phyloP scores from a whole-genome alignment of 176 grass and related monocot genomes.

The Elymus sibiricus region DNA sequence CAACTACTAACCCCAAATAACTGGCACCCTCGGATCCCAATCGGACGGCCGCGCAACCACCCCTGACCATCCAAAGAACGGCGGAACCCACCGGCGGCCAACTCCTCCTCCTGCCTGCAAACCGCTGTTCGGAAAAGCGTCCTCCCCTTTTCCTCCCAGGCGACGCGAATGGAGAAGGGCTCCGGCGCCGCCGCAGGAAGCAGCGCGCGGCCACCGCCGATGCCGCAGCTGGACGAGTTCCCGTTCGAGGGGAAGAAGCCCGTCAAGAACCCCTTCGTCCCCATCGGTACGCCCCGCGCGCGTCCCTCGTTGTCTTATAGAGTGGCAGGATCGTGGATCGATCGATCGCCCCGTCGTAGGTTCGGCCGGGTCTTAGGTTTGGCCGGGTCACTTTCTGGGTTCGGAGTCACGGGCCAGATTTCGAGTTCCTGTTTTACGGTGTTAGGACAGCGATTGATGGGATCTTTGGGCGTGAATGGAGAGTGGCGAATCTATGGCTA shows the following conservation, averaged over 20 bases:
- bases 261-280: conserved; percentile 93
- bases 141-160: not conserved
- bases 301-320: not conserved
- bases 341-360: not conserved
- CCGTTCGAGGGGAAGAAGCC: conserved; percentile 62
- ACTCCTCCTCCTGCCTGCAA: not conserved
- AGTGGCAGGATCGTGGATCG: not conserved
- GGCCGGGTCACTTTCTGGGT: not conserved
- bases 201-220: conserved; percentile 23
- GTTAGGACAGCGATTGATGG: not conserved
- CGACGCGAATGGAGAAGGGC: conserved; percentile 41
- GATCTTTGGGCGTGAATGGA: not conserved
- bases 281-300: conserved; percentile 57
- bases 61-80: not conserved
- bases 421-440: not conserved
- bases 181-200: conserved; percentile 10
- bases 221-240: conserved; percentile 41
- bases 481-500: not conserved
- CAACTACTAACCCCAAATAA: not conserved
- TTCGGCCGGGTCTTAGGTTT: not conserved
- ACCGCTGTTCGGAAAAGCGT: not conserved
- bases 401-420: not conserved
- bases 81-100: not conserved
- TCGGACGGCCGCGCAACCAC: not conserved
- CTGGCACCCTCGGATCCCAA: not conserved